phyloP scores from a whole-genome alignment of 495 filamentous ascomycete genomes.

The Neurospora intermedia region DNA sequence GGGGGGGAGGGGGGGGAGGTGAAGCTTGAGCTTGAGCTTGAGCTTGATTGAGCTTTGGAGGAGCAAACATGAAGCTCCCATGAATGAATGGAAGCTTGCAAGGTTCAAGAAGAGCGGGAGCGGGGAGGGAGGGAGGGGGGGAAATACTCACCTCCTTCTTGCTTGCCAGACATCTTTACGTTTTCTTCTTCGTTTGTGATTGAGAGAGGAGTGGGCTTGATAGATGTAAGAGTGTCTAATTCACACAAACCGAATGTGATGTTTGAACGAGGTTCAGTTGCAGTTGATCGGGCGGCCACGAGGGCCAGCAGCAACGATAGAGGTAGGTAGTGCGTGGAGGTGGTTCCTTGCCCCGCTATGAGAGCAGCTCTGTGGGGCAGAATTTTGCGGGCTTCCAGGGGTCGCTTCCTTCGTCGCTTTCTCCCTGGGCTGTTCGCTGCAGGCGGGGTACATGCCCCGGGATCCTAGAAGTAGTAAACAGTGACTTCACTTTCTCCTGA shows the following conservation, averaged over 20 bases:
- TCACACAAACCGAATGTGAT: neutral
- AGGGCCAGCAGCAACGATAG: neutral
- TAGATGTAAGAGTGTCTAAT: neutral
- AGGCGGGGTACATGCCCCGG: neutral
- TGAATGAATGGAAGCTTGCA: neutral
- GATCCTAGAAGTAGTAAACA: neutral
- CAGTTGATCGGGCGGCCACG: neutral
- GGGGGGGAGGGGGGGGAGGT: neutral
- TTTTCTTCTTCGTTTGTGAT: neutral
- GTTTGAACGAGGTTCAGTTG: neutral
- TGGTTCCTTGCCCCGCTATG: neutral
- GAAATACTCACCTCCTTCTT: neutral
- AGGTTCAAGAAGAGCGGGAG: neutral
- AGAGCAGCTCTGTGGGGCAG: neutral
- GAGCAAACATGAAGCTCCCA: neutral
- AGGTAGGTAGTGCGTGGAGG: neutral
- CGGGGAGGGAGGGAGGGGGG: neutral
- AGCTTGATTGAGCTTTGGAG: neutral
- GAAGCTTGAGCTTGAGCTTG: neutral
- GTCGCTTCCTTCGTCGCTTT: neutral
- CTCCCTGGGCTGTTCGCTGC: neutral
- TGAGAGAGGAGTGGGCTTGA: neutral
- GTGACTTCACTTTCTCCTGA: neutral
- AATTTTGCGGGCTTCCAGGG: neutral
- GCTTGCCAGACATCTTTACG: neutral